phyloP scores from a whole-genome alignment of 495 filamentous ascomycete genomes.

The Hypoxylon crocopeplum region DNA sequence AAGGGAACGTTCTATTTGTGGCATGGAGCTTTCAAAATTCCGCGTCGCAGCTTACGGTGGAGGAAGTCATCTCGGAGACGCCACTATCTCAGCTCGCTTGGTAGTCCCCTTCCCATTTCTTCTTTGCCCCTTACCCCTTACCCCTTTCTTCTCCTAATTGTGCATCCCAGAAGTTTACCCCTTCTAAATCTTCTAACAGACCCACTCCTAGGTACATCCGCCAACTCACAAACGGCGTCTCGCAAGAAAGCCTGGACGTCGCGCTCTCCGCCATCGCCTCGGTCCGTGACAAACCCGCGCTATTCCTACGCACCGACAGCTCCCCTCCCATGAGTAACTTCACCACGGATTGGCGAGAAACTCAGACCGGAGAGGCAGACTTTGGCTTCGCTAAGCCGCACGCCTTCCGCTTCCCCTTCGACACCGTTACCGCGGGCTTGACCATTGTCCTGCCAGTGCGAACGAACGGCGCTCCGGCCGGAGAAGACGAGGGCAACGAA shows the following conservation, averaged over 20 bases:
- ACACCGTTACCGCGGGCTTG: conserved; percentile 35
- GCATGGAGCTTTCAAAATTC: conserved; percentile 29
- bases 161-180: not conserved
- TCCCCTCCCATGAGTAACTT: conserved; percentile 34
- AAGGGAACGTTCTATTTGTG: conserved; percentile 43
- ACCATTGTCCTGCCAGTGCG: conserved; percentile 36
- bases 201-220: conserved; percentile 39
- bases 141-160: not conserved
- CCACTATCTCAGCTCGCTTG: conserved; percentile 41
- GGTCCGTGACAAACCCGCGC: conserved; percentile 42
- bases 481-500: conserved; percentile 49
- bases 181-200: not conserved
- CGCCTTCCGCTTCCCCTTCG: conserved; percentile 34
- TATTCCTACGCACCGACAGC: conserved; percentile 35
- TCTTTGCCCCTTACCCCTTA: not conserved
- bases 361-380: conserved; percentile 18
- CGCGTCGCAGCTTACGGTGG: conserved; percentile 22
- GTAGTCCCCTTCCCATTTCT: not conserved
- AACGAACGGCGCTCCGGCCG: conserved; percentile 5
- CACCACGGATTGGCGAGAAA: conserved; percentile 39
- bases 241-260: conserved; percentile 41
- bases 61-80: conserved; percentile 42
- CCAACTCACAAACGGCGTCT: conserved; percentile 43
- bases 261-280: conserved; percentile 39
- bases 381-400: conserved; percentile 41